These are phyloP conservation scores for Magnolia sinica DNA, from an alignment of 164 flowering plant species.

Conservation along the genomic window DNA sequence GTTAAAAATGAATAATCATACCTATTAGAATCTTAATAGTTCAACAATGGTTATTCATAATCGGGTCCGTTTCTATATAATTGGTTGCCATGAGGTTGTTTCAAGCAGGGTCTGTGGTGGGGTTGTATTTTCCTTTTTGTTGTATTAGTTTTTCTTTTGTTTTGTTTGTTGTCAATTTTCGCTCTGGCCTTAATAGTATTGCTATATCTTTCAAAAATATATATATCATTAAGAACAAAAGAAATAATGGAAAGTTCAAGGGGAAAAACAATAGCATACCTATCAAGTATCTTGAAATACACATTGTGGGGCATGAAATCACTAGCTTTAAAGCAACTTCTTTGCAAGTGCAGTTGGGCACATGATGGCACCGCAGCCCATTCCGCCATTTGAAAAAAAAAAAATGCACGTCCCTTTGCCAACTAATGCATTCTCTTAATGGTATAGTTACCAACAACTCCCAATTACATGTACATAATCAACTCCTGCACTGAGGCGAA, in stretches of 20 bases:
- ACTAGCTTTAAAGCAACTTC: conserved; percentile 15
- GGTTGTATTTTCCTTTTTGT: no score
- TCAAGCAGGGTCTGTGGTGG: no score
- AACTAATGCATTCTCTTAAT: conserved; percentile 9
- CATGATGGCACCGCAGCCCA: conserved; percentile 29
- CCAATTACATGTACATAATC: neutral
- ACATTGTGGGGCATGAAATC: conserved; percentile 15
- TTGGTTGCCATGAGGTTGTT: no score
- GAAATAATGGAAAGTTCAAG: no score
- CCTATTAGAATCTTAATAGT: no score
- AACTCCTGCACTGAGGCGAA: neutral
- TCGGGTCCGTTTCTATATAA: no score
- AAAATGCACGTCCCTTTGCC: neutral
- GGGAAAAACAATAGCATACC: conserved; percentile 21
- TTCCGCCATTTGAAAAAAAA: conserved; percentile 36
- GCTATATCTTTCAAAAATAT: neutral
- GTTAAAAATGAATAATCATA: no score
- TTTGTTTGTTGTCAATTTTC: no score
- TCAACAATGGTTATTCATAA: no score
- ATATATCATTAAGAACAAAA: neutral
- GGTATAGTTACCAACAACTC: neutral
- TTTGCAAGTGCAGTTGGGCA: conserved; percentile 28
- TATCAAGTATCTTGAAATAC: conserved; percentile 15
- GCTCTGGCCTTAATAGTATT: no score
- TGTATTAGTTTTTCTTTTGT: neutral